Conservation (phyloP, 371 early-diverging fungal genomes). For the Apophysomyces variabilis region DNA sequence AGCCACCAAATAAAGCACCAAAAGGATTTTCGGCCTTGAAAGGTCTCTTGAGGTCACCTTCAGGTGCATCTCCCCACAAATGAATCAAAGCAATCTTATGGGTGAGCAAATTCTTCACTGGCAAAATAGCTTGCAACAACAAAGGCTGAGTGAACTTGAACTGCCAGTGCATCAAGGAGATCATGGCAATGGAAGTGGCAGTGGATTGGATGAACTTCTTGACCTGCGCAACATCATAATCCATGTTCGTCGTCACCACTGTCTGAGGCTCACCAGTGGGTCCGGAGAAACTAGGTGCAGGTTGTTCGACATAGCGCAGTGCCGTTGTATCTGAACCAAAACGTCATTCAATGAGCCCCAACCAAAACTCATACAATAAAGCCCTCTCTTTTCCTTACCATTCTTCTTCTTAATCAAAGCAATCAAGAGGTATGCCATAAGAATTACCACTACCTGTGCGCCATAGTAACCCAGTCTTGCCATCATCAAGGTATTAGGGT, state of each 20-base stretch:
- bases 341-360: background rate
- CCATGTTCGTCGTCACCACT: constrained; percentile 76
- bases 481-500: constrained; percentile 59
- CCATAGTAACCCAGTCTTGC: constrained; percentile 72
- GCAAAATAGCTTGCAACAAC: constrained; percentile 86
- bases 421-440: constrained; percentile 61
- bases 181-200: constrained; percentile 69
- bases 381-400: constrained; percentile 36
- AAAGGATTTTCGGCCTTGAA: constrained; percentile 81
- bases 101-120: constrained; percentile 73
- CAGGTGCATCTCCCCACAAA: constrained; percentile 80
- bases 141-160: constrained; percentile 91
- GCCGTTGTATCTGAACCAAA: constrained; percentile 59
- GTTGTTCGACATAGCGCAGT: constrained; percentile 65
- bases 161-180: constrained; percentile 85
- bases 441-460: constrained; percentile 66
- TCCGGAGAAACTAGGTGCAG: constrained; percentile 49
- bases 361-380: background rate
- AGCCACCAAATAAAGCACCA: constrained; percentile 58
- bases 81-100: constrained; percentile 82
- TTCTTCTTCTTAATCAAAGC: constrained; percentile 67
- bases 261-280: constrained; percentile 24
- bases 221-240: constrained; percentile 85
- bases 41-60: constrained; percentile 83
- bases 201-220: constrained; percentile 73